Base-by-base conservation (phyloP, 371 early-diverging fungal species). In the Mortierella sp. region DNA sequence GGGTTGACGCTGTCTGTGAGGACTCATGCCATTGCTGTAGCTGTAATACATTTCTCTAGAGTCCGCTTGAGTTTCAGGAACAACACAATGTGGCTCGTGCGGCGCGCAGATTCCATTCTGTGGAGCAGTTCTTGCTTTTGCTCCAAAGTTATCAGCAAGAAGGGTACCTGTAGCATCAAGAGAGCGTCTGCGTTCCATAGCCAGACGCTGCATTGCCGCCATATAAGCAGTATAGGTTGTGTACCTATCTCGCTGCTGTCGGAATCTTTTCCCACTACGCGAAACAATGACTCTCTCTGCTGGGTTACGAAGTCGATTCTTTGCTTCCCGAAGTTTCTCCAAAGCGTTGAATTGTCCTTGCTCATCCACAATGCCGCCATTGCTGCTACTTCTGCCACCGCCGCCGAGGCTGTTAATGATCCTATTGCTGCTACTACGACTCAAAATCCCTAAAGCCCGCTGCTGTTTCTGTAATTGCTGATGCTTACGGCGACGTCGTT, bases 201-300 rank as follows among this genome's bases (percentile, higher is more conserved):
- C 39, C 35, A 68, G 69, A n/a, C 57, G 64, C 37, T 79, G 74
- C 72, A 79, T 79, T 9, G 74, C 75, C 0, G 72, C 61, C 61
- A 75, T 58, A 51, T 75, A 75, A 22, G 72, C 80, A 20, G 72
- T 62, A 57, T 79, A 75, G 8, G 59, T 71, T 26, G 70, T 68
- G 64, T 71, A 79, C 0, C 80, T 67, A 11, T 64, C 72, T 10
- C 75, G 71, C 26, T 62, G 22, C 22, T 52, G 69, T 22, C 62
- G 65, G 54, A 16, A 40, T 37, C 66, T 62, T 22, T 47, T 57
- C 54, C 54, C 55, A 3, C 37, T 55, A 62, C 43, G 55, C 30
- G 47, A 11, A 3, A 28, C 32, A 28, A 26, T 16, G 10, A 18
- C 9, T 28, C 67, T 35, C 30, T 45, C 67, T n/a, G 58, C 45